Conservation (phyloP, 148 eudicot species). For the Dysphania ambrosioides region DNA sequence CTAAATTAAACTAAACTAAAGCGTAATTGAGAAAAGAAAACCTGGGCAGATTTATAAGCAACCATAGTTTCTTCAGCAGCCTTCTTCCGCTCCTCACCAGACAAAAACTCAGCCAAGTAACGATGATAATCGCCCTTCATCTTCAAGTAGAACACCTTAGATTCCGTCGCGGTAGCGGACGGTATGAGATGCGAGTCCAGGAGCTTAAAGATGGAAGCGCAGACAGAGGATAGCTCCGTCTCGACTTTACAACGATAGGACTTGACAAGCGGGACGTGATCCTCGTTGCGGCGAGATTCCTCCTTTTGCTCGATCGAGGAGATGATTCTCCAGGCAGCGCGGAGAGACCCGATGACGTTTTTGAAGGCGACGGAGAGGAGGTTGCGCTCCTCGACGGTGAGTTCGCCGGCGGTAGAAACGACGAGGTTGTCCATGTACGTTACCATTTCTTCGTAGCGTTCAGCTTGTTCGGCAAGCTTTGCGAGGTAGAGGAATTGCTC, state of each 20-base stretch:
- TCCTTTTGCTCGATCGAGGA: constrained; percentile 30
- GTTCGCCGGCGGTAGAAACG: not conserved
- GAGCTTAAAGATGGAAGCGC: constrained; percentile 18
- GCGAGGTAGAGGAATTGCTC: constrained; percentile 32
- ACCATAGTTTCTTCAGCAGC: constrained; percentile 32
- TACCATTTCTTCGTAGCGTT: constrained; percentile 35
- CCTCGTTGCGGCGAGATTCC: constrained; percentile 21
- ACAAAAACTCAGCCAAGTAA: constrained; percentile 28
- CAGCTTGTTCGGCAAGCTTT: constrained; percentile 30
- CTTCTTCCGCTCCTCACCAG: constrained; percentile 17
- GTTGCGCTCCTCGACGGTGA: constrained; percentile 24
- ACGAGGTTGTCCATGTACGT: constrained; percentile 25
- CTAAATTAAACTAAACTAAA: not conserved
- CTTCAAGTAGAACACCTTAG: constrained; percentile 30
- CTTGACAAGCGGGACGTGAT: constrained; percentile 6
- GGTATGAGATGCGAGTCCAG: constrained; percentile 27
- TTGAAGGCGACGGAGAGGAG: constrained; percentile 26
- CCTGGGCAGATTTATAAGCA: constrained; percentile 29
- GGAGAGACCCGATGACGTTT: constrained; percentile 26
- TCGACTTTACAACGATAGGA: constrained; percentile 22
- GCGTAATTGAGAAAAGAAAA: not conserved
- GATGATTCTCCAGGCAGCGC: constrained; percentile 28
- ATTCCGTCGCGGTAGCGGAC: constrained; percentile 13
- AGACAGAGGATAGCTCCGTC: constrained; percentile 19
- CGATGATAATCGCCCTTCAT: constrained; percentile 36